Evolutionary conservation across 1,284 basidiomycete genomes (phyloP).

Genomic region (Ustilago loliicola): DNA sequence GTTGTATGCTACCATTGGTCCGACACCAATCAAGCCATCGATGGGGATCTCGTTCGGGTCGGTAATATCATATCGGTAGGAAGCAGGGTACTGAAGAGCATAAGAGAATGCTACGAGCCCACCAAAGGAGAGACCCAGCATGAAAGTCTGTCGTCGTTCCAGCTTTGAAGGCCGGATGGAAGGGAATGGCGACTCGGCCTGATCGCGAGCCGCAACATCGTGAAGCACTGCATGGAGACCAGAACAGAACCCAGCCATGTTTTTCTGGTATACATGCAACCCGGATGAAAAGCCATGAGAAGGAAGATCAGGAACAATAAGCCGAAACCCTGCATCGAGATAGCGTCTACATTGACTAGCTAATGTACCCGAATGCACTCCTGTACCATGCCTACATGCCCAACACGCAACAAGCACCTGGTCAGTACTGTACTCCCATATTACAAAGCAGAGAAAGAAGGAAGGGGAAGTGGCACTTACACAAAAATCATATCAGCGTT

Average conservation of each 20-base stretch:
- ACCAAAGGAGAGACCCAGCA: constrained; percentile 67
- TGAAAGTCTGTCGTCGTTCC: constrained; percentile 62
- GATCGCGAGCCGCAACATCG: constrained; percentile 63
- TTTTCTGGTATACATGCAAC: constrained; percentile 63
- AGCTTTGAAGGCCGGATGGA: constrained; percentile 39
- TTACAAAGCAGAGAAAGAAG: background rate
- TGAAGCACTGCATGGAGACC: constrained; percentile 62
- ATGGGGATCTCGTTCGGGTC: constrained; percentile 61
- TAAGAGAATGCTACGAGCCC: constrained; percentile 64
- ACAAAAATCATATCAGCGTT: constrained; percentile 65
- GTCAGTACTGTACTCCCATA: too few relatives aligned
- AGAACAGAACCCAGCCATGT: constrained; percentile 52
- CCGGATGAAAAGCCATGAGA: constrained; percentile 68
- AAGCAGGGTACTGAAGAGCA: constrained; percentile 61
- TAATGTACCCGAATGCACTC: constrained; percentile 67
- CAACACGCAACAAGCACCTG: background rate
- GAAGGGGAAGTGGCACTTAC: constrained; percentile 18
- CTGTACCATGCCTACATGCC: constrained; percentile 58
- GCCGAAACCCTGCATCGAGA: constrained; percentile 65
- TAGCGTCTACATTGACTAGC: constrained; percentile 66
- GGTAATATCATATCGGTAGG: constrained; percentile 48
- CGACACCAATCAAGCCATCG: constrained; percentile 64
- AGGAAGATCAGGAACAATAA: constrained; percentile 65
- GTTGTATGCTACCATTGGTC: constrained; percentile 64
- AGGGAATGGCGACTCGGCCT: constrained; percentile 30